Conservation (phyloP, 2,329 filamentous ascomycete genomes). For the Podosphaera xanthii region DNA sequence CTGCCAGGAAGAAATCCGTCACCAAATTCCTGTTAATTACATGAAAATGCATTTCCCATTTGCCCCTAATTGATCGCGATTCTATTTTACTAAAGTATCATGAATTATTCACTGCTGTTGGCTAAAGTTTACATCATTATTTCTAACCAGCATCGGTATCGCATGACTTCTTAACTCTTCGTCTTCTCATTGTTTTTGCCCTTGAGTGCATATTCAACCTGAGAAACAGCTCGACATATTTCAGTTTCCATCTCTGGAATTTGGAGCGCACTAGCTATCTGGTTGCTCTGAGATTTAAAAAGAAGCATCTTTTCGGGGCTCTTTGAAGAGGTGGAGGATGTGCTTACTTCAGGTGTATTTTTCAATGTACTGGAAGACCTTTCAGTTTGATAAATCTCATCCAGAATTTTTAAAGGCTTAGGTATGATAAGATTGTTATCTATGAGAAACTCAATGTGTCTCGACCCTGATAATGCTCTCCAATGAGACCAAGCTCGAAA, state of each 20-base stretch:
- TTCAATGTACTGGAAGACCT: conserved; percentile 6
- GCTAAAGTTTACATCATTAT: too few relatives aligned
- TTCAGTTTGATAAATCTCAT: conserved; percentile 40
- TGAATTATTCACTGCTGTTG: too few relatives aligned
- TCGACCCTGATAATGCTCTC: conserved; percentile 64
- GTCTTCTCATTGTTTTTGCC: background rate
- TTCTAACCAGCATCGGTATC: too few relatives aligned
- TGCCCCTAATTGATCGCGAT: too few relatives aligned
- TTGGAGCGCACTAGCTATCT: conserved; percentile 36
- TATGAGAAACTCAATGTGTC: conserved; percentile 62
- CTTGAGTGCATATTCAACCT: conserved; percentile 29
- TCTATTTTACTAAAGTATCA: too few relatives aligned
- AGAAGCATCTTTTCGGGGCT: conserved; percentile 19
- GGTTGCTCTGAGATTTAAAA: conserved; percentile 28
- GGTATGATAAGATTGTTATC: conserved; percentile 46
- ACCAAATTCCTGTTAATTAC: too few relatives aligned
- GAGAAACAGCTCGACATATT: conserved; percentile 53
- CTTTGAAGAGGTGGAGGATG: background rate
- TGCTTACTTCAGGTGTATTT: background rate
- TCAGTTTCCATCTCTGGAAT: conserved; percentile 50
- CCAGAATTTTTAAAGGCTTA: conserved; percentile 43
- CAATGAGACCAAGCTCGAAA: conserved; percentile 88
- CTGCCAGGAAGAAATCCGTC: too few relatives aligned
- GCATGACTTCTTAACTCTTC: too few relatives aligned
- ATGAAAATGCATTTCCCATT: too few relatives aligned